Evolutionary conservation across 371 early-diverging fungal genomes (phyloP).

Genomic region (Apophysomyces elegans): DNA sequence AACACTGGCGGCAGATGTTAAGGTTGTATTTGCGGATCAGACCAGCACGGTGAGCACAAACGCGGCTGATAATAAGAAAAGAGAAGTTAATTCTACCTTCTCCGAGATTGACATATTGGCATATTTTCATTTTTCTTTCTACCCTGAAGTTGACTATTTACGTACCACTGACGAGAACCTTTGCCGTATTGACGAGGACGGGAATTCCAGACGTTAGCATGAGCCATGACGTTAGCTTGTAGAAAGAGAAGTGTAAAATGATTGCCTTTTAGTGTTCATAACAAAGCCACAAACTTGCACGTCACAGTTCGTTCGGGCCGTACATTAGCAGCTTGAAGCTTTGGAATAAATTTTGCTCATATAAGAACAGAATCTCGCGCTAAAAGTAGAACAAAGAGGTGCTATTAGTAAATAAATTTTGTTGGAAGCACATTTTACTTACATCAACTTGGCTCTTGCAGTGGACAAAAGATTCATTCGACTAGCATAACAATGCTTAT

Average conservation of each 20-base stretch:
- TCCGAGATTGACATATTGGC: background rate
- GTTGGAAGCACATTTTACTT: too few species aligned
- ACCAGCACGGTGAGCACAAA: constrained; percentile 97
- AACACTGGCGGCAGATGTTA: constrained; percentile 99
- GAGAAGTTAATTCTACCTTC: constrained; percentile 1
- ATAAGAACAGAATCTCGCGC: too few species aligned
- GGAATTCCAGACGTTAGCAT: constrained; percentile 92
- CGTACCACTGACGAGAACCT: constrained; percentile 95
- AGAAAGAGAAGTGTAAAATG: background rate
- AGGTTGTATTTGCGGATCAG: constrained; percentile 99
- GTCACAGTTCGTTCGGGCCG: too few species aligned
- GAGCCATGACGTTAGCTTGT: constrained; percentile 75
- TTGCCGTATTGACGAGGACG: constrained; percentile 95
- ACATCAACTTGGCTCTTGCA: too few species aligned
- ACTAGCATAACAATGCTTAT: too few species aligned
- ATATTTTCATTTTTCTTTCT: background rate
- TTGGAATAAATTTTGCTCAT: too few species aligned
- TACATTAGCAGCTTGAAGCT: too few species aligned
- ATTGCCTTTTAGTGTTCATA: background rate
- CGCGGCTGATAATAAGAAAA: constrained; percentile 68
- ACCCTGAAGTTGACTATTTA: background rate
- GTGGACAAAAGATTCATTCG: too few species aligned
- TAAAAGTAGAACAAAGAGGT: too few species aligned
- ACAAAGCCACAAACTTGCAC: background rate
- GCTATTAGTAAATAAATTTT: too few species aligned